Evolutionary conservation across 2,329 filamentous ascomycete species (phyloP).

Genomic region (Nemania serpens): DNA sequence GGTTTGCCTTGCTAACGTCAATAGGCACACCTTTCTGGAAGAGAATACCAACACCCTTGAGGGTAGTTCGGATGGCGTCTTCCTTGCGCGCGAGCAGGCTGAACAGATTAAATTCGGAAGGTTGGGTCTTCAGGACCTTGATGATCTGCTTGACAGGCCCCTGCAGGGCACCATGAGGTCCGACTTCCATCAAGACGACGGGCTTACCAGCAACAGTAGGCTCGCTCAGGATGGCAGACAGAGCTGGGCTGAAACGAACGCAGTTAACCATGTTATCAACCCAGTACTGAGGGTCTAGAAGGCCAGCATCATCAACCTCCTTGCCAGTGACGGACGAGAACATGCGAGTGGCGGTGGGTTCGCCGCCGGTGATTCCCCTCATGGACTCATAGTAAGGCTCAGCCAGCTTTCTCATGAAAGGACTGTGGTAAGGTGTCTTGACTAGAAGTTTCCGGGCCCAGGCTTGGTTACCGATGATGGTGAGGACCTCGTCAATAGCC

Average conservation of each 20-base stretch:
- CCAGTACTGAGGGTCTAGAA: constrained; percentile 37
- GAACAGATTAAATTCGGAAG: constrained; percentile 34
- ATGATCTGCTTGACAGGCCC: constrained; percentile 44
- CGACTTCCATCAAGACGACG: constrained; percentile 41
- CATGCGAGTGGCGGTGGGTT: constrained; percentile 29
- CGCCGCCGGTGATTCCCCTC: constrained; percentile 29
- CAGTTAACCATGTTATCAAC: constrained; percentile 42
- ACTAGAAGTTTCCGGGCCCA: constrained; percentile 46
- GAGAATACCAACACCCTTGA: constrained; percentile 37
- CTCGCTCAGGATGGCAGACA: constrained; percentile 32
- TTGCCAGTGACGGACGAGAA: constrained; percentile 39
- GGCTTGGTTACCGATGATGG: constrained; percentile 37
- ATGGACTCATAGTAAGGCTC: constrained; percentile 41
- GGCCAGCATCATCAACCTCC: constrained; percentile 32
- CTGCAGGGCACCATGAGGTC: constrained; percentile 44
- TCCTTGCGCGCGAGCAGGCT: constrained; percentile 39
- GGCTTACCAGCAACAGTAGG: constrained; percentile 30
- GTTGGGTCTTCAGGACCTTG: constrained; percentile 35
- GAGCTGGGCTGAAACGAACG: constrained; percentile 44
- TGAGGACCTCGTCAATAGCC: constrained; percentile 39
- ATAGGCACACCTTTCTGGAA: constrained; percentile 40
- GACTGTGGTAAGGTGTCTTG: constrained; percentile 51
- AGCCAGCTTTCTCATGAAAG: constrained; percentile 45
- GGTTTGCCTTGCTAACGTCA: constrained; percentile 41
- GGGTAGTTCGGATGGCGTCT: constrained; percentile 38